Conservation (phyloP, 108 stramenopile species). For the Nitzschia inconspicua region DNA sequence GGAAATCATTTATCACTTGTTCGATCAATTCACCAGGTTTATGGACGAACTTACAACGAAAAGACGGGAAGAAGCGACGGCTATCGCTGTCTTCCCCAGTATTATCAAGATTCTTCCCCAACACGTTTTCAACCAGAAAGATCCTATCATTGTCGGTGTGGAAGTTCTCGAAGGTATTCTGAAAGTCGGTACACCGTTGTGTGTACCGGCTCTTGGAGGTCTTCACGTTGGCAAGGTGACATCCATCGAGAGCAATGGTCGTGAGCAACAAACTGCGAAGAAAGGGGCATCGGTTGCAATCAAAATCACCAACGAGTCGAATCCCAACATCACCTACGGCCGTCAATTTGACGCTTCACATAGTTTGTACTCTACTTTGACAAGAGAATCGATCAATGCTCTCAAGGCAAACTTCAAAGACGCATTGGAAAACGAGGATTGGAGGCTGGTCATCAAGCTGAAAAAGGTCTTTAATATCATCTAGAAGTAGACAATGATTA, state of each 20-base stretch:
- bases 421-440: constrained; percentile 94
- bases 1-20: constrained; percentile 99
- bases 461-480: constrained; percentile 96
- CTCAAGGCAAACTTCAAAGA: constrained; percentile 98
- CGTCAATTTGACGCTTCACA: constrained; percentile 95
- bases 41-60: constrained; percentile 82
- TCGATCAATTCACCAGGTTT: constrained; percentile 94
- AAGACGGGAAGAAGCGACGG: constrained; percentile 80
- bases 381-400: constrained; percentile 95
- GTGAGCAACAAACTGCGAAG: constrained; percentile 84
- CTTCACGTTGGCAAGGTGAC: constrained; percentile 93
- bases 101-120: constrained; percentile 93
- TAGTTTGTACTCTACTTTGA: constrained; percentile 88
- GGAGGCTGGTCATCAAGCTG: constrained; percentile 95
- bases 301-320: constrained; percentile 90
- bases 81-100: constrained; percentile 87
- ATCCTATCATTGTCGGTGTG: constrained; percentile 97
- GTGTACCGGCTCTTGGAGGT: constrained; percentile 89
- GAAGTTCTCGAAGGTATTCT: constrained; percentile 95
- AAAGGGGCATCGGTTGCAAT: constrained; percentile 92
- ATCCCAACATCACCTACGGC: constrained; percentile 97
- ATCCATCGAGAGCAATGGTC: constrained; percentile 92
- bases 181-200: constrained; percentile 97
- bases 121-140: constrained; percentile 98
- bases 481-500: constrained; percentile 25